A percentile compares a stretch with the other conserved stretches of the same genome.
Evolutionary conservation across 108 stramenopile species (phyloP).

Genomic region (Epithemia pelagica): DNA sequence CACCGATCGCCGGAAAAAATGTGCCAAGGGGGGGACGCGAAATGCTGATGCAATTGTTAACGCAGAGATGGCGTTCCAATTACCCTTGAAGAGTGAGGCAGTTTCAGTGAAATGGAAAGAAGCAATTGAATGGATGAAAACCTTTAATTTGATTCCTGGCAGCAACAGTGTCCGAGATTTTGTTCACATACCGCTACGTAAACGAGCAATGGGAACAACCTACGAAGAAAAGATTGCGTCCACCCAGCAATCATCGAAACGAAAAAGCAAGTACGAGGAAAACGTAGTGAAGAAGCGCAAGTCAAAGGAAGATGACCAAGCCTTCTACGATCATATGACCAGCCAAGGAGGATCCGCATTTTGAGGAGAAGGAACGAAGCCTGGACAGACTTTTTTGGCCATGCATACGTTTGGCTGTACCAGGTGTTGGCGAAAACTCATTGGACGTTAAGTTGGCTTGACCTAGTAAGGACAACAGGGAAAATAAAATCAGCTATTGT

Average conservation of each 20-base stretch:
- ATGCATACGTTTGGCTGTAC: no score
- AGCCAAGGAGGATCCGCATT: slow-evolving; percentile 67
- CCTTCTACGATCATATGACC: slow-evolving; percentile 71
- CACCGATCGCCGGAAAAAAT: slow-evolving; percentile 43
- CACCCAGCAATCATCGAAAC: slow-evolving; percentile 37
- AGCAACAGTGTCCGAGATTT: slow-evolving; percentile 33
- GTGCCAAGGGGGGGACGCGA: slow-evolving; percentile 18
- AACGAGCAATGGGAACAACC: slow-evolving; percentile 64
- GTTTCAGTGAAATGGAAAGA: slow-evolving; percentile 27
- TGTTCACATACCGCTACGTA: slow-evolving; percentile 61
- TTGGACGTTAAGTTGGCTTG: no score
- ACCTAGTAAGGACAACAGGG: no score
- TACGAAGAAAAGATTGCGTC: slow-evolving; percentile 86
- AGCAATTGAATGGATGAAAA: slow-evolving; percentile 27
- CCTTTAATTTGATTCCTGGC: slow-evolving; percentile 16
- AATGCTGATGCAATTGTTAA: slow-evolving; percentile 5
- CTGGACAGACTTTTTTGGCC: no score
- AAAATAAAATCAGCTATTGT: no score
- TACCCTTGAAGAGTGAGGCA: background rate
- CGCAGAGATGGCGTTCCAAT: background rate
- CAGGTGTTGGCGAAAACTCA: no score
- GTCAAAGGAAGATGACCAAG: slow-evolving; percentile 67
- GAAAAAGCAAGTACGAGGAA: slow-evolving; percentile 56
- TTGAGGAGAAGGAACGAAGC: no score
- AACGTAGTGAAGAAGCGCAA: slow-evolving; percentile 79